A percentile compares a stretch with the other conserved stretches of the same genome.
Conservation (phyloP, 371 early-diverging fungal species). For the Mucor indicus region DNA sequence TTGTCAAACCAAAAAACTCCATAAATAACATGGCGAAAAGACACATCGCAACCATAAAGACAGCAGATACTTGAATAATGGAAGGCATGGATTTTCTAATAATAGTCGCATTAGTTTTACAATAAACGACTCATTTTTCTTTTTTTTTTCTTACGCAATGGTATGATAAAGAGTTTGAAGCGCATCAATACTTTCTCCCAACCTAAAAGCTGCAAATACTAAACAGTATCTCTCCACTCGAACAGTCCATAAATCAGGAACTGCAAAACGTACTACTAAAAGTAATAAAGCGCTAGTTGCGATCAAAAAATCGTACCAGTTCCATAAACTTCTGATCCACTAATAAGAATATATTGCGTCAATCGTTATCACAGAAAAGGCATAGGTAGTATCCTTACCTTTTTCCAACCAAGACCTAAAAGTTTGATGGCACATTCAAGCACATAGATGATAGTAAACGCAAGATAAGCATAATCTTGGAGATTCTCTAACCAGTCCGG, state of each 20-base stretch:
- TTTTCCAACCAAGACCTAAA: slow-evolving; percentile 52
- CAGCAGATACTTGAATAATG: slow-evolving; percentile 57
- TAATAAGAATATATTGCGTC: no score
- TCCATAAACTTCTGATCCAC: slow-evolving; percentile 61
- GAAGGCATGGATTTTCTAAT: slow-evolving; percentile 48
- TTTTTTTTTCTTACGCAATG: slow-evolving; percentile 36
- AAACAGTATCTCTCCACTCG: slow-evolving; percentile 53
- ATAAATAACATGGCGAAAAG: slow-evolving; percentile 61
- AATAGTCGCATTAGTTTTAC: background rate
- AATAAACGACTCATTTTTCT: background rate
- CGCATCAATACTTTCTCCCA: slow-evolving; percentile 56
- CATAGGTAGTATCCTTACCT: slow-evolving; percentile 44
- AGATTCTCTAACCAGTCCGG: slow-evolving; percentile 36
- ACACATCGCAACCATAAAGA: slow-evolving; percentile 56
- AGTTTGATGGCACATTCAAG: slow-evolving; percentile 47
- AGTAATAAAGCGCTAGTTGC: slow-evolving; percentile 43
- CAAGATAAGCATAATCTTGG: slow-evolving; percentile 50
- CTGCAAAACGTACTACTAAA: slow-evolving; percentile 43
- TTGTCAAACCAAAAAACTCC: slow-evolving; percentile 59
- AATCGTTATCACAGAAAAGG: no score
- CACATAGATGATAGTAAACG: slow-evolving; percentile 43
- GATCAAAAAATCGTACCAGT: slow-evolving; percentile 49
- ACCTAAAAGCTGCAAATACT: slow-evolving; percentile 54
- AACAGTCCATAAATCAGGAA: slow-evolving; percentile 47
- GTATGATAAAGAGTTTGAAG: slow-evolving; percentile 56